Evolutionary conservation across 2,329 filamentous ascomycete species (phyloP).

Genomic region (Penicillium decumbens): DNA sequence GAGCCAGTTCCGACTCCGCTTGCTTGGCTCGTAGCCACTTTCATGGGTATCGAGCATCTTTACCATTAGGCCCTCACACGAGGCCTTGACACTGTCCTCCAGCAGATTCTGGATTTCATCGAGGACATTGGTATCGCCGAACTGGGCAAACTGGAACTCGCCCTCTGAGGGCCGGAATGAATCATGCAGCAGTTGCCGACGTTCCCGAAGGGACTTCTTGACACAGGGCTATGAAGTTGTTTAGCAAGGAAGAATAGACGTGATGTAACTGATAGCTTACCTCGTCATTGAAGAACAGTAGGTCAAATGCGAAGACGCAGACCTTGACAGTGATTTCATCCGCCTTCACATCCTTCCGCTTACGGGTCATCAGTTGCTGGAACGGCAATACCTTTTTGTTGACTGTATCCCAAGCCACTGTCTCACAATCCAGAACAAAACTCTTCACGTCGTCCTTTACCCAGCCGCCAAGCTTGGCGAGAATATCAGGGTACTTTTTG

Average conservation of each 20-base stretch:
- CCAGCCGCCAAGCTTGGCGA: slow-evolving; percentile 82
- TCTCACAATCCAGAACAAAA: slow-evolving; percentile 98
- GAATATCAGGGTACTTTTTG: slow-evolving; percentile 95
- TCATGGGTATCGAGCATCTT: slow-evolving; percentile 96
- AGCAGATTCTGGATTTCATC: slow-evolving; percentile 90
- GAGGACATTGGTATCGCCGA: slow-evolving; percentile 79
- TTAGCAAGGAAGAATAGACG: background rate
- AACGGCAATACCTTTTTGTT: slow-evolving; percentile 97
- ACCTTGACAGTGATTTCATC: slow-evolving; percentile 96
- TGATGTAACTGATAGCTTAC: slow-evolving; percentile 33
- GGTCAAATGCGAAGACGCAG: slow-evolving; percentile 93
- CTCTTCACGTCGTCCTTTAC: slow-evolving; percentile 84
- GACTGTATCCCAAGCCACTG: slow-evolving; percentile 89
- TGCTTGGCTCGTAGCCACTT: slow-evolving; percentile 92
- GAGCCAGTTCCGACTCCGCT: slow-evolving; percentile 95
- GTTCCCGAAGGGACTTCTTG: slow-evolving; percentile 77
- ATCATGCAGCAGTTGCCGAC: slow-evolving; percentile 66
- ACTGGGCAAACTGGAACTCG: slow-evolving; percentile 85
- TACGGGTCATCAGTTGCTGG: slow-evolving; percentile 96
- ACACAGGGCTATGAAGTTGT: slow-evolving; percentile 59
- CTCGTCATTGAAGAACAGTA: slow-evolving; percentile 89
- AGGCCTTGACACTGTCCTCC: slow-evolving; percentile 91
- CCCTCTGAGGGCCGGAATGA: slow-evolving; percentile 77
- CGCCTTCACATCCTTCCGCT: slow-evolving; percentile 92
- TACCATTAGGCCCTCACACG: slow-evolving; percentile 96